Evolutionary conservation across 805 yeast species (phyloP), one percentile per base, ranked within the genome.

Genomic region (Lipomyces japonicus): DNA sequence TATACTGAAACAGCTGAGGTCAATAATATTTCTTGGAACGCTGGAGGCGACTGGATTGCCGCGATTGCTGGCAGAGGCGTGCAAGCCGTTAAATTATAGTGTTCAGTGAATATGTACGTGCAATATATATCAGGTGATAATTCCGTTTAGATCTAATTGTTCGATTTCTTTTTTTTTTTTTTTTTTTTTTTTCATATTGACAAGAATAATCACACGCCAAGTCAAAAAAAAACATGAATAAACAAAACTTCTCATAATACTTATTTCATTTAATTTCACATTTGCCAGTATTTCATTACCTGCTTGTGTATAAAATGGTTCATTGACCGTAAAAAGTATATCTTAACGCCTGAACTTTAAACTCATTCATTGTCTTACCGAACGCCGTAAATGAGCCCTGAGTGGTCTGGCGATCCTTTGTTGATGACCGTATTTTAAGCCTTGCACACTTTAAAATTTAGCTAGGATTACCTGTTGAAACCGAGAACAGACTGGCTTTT

Each of bases 21-120:
- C 19, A 90, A 89, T 67, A 79, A 82, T 61, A 81, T 83, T 12
- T 72, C 82, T 39, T 88, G 96, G 95, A 74, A 75, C 46, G 75
- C 76, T 5, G 66, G 69, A 21, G 95, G 91, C 12, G 82, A 81
- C 56, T 88, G 95, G 95, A 73, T 87, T 57, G 96, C 95, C 3
- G 78, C 79, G 6, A 80, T 82, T 22, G 71, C 79, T 49, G 91
- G 90, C 2, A 78, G 78, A 53, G 80, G 82, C 2, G 76, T 84
- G 57, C 90, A 84, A 63, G 83, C 81, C 0, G 78, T 83, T 16
- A 31, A 49, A 18, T 19, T 53, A 31, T 39, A 43, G 37, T n/a
- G 10, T 30, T 14, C 34, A 14, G 4, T 18, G 10, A 35, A 28
- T 28, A 28, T 28, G 31, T 28, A 12, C 12, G 7, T 12, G n/a